These are phyloP conservation scores for Akebia trifoliata DNA, from an alignment of 164 flowering plant species.

Conservation along the genomic window DNA sequence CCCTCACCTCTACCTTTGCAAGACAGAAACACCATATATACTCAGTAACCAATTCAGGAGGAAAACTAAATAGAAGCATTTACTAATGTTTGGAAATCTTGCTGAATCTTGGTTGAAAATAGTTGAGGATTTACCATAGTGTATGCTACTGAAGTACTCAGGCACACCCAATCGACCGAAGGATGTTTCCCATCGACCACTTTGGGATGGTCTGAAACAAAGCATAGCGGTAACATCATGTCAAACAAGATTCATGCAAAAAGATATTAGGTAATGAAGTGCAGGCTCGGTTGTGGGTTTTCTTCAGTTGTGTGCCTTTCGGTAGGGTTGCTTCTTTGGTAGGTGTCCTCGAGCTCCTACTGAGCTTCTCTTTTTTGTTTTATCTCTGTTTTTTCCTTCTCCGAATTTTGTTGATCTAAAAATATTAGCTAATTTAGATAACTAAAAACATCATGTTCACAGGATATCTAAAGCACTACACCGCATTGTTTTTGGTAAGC, in stretches of 20 bases:
- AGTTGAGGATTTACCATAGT: slow-evolving; percentile 46
- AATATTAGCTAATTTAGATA: neutral
- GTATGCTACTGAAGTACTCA: slow-evolving; percentile 52
- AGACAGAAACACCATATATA: slow-evolving; percentile 8
- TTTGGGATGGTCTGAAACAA: slow-evolving; percentile 23
- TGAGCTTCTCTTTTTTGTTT: no score
- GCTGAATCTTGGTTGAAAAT: neutral
- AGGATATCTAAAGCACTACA: neutral
- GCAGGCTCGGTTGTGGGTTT: no score
- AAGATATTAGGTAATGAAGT: neutral
- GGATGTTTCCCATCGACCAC: slow-evolving; percentile 80
- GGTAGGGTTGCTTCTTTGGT: no score
- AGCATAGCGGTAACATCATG: slow-evolving; percentile 3
- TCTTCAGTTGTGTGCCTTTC: no score
- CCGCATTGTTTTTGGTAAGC: no score
- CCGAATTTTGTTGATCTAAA: no score
- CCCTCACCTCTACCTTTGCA: slow-evolving; percentile 54
- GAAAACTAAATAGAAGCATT: slow-evolving; percentile 1
- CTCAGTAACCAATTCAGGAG: slow-evolving; percentile 3
- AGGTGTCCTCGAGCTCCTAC: no score
- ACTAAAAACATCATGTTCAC: neutral
- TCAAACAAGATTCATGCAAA: slow-evolving; percentile 4
- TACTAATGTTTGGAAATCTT: neutral
- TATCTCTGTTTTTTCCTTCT: no score
- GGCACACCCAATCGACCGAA: slow-evolving; percentile 57